These are phyloP conservation scores for Daldinia caldariorum DNA, from an alignment of 495 filamentous ascomycete species.

Conservation along the genomic window DNA sequence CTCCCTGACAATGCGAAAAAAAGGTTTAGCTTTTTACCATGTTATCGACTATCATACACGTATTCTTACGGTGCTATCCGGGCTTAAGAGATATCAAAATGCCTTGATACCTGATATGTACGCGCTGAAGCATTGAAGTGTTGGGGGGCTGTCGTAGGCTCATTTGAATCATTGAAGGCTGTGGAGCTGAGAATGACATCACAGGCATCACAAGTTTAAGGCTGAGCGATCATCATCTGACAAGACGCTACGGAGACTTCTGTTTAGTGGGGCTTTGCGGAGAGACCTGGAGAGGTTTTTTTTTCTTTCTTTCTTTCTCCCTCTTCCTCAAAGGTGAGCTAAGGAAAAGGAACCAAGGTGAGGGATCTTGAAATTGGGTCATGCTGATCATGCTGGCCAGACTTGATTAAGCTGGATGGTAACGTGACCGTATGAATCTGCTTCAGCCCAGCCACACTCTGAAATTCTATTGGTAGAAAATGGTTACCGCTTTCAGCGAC, in stretches of 20 bases:
- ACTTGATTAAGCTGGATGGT: slow-evolving; percentile 28
- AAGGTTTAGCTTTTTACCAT: background rate
- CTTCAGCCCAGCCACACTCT: slow-evolving; percentile 25
- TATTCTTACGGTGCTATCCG: background rate
- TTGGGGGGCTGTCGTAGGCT: background rate
- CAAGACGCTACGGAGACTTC: slow-evolving; percentile 20
- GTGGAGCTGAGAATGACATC: slow-evolving; percentile 44
- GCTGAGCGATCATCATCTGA: slow-evolving; percentile 40
- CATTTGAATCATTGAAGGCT: background rate
- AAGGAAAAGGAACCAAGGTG: slow-evolving; percentile 22
- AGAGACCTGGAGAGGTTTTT: slow-evolving; percentile 9
- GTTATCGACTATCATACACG: background rate
- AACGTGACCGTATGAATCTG: slow-evolving; percentile 40
- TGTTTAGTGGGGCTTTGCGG: slow-evolving; percentile 40
- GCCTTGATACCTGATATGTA: background rate
- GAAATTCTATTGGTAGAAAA: slow-evolving; percentile 23
- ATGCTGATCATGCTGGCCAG: slow-evolving; percentile 36
- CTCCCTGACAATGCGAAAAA: slow-evolving; percentile 28
- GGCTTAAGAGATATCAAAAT: background rate
- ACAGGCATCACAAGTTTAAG: slow-evolving; percentile 27
- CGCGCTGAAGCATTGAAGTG: background rate
- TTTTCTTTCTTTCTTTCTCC: no score
- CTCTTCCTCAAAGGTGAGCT: slow-evolving; percentile 33
- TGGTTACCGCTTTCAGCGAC: slow-evolving; percentile 25
- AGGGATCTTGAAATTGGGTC: slow-evolving; percentile 23